Evolutionary conservation across 164 flowering plant genomes (phyloP).

Genomic region (Vitis cinerea): DNA sequence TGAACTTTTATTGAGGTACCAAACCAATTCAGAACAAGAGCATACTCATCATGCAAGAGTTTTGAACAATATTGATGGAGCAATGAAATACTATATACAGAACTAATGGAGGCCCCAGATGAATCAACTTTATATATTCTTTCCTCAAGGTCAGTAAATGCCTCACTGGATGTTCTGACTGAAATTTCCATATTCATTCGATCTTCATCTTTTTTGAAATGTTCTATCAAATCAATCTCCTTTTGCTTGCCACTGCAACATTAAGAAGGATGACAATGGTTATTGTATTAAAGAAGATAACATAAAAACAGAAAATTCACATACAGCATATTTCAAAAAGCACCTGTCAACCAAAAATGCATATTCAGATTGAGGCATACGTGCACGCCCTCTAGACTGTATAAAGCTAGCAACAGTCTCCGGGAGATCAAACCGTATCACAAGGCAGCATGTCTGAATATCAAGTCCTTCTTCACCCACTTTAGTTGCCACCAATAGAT

Average conservation of each 20-base stretch:
- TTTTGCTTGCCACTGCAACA: slow-evolving; percentile 58
- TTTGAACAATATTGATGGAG: slow-evolving; percentile 85
- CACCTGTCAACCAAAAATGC: slow-evolving; percentile 91
- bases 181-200: slow-evolving; percentile 74
- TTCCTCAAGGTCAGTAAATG: slow-evolving; percentile 40
- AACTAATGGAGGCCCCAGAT: slow-evolving; percentile 78
- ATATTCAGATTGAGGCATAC: slow-evolving; percentile 97
- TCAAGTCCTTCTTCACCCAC: slow-evolving; percentile 99
- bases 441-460: slow-evolving; percentile 96
- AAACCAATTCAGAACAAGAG: neutral
- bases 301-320: slow-evolving; percentile 2
- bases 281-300: neutral
- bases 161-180: slow-evolving; percentile 50
- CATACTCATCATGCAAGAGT: slow-evolving; percentile 94
- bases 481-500: slow-evolving; percentile 93
- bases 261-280: slow-evolving; percentile 6
- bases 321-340: slow-evolving; percentile 8
- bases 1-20: neutral
- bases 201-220: slow-evolving; percentile 55
- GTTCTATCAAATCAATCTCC: slow-evolving; percentile 56
- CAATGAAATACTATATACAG: slow-evolving; percentile 64
- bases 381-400: slow-evolving; percentile 97
- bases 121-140: slow-evolving; percentile 55
- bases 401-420: slow-evolving; percentile 92
- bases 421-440: slow-evolving; percentile 92